A percentile compares a stretch with the other conserved stretches of the same genome.
Conservation (phyloP, 2,329 filamentous ascomycete genomes). For the Hymenoscyphus fraxineus region DNA sequence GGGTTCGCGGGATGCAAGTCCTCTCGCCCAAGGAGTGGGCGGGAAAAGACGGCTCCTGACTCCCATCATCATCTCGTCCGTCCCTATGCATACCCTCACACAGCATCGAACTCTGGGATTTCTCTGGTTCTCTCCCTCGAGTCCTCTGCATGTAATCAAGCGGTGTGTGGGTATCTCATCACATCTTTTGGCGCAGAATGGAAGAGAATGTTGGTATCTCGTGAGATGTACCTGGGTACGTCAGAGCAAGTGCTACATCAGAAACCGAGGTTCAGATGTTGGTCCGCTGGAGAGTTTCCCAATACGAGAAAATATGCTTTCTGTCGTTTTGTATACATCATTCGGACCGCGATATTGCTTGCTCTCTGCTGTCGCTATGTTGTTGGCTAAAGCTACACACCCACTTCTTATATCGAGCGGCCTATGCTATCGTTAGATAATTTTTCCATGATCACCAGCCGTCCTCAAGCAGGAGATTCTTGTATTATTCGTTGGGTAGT, state of each 20-base stretch:
- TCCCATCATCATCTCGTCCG: neutral
- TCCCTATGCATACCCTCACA: neutral
- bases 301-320: neutral
- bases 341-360: neutral
- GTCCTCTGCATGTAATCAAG: neutral
- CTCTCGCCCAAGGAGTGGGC: neutral
- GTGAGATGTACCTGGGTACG: neutral
- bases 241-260: neutral
- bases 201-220: neutral
- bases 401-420: neutral
- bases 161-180: neutral
- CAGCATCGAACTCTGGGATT: neutral
- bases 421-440: constrained; percentile 8
- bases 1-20: neutral
- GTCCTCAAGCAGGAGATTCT: constrained; percentile 17
- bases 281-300: neutral
- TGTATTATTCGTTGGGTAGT: constrained; percentile 28
- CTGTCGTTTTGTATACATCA: neutral
- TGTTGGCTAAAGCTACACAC: constrained; percentile 11
- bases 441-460: constrained; percentile 24
- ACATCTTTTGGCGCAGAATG: neutral
- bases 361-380: constrained; percentile 6
- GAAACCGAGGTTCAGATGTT: neutral
- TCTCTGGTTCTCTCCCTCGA: neutral
- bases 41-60: neutral